A percentile compares a stretch with the other conserved stretches of the same genome.
phyloP scores from a whole-genome alignment of 2,329 filamentous ascomycete species.

The Didymella glomerata region DNA sequence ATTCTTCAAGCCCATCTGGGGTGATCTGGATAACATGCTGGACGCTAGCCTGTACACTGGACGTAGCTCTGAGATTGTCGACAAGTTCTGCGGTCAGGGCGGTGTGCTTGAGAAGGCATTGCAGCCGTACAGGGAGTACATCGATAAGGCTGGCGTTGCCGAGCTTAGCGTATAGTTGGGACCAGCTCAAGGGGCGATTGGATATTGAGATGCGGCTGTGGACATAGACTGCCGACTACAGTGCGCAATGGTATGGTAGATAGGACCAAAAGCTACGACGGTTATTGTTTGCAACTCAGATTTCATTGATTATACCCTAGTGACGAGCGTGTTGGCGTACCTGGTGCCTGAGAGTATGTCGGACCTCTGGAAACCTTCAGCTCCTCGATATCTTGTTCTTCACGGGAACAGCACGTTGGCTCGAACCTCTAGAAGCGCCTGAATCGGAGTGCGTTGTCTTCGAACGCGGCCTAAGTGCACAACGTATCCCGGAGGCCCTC shows the following conservation, averaged over 20 bases:
- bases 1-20: slow-evolving; percentile 78
- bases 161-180: slow-evolving; percentile 43
- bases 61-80: slow-evolving; percentile 52
- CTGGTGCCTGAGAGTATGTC: no score
- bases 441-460: no score
- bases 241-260: not conserved
- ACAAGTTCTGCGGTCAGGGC: slow-evolving; percentile 33
- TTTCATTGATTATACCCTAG: not conserved
- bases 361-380: no score
- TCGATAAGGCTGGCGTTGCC: slow-evolving; percentile 41
- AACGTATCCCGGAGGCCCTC: no score
- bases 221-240: slow-evolving; percentile 8
- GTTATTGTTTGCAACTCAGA: not conserved
- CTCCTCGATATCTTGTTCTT: no score
- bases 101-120: slow-evolving; percentile 51
- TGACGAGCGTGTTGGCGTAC: not conserved
- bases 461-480: no score
- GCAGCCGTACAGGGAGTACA: slow-evolving; percentile 61
- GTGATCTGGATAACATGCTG: slow-evolving; percentile 73
- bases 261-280: not conserved
- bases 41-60: slow-evolving; percentile 69
- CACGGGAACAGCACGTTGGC: no score
- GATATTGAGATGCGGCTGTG: not conserved
- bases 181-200: no score
- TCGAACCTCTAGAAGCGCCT: no score